Conservation (phyloP, 1,139 yeast genomes). For the Lodderomyces theae region DNA sequence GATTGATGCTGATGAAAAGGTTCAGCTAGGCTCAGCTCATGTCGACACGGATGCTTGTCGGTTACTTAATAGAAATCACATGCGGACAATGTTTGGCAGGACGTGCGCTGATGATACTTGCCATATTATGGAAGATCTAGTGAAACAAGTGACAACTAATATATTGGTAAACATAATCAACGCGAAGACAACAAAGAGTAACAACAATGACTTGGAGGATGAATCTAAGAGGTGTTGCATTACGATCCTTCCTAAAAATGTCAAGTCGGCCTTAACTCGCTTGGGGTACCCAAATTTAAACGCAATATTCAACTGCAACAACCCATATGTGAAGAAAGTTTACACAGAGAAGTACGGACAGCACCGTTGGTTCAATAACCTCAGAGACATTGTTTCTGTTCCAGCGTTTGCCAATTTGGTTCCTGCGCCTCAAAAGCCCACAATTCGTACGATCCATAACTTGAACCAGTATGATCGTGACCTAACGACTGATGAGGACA, state of each 20-base stretch:
- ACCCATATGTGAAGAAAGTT: not conserved
- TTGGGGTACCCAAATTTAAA: not conserved
- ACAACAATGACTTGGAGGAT: not conserved
- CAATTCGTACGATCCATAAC: not conserved
- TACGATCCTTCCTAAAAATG: not conserved
- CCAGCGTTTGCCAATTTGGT: not conserved
- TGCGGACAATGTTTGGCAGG: not conserved
- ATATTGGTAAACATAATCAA: constrained; percentile 1
- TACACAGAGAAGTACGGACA: not conserved
- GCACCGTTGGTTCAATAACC: constrained; percentile 3
- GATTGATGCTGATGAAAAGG: constrained; percentile 14
- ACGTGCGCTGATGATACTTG: not conserved
- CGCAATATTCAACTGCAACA: not conserved
- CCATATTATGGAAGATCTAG: constrained; percentile 1
- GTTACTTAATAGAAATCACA: not conserved
- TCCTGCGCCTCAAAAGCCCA: not conserved
- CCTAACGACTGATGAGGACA: not conserved
- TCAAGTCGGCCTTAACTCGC: not conserved
- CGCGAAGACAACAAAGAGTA: not conserved
- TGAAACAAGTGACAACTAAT: constrained; percentile 1
- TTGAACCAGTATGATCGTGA: not conserved
- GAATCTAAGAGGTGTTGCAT: not conserved
- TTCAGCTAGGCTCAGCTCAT: too few species aligned
- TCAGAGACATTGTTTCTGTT: not conserved
- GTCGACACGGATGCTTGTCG: too few species aligned